Base-by-base conservation (phyloP, 371 early-diverging fungal species). In the Rhizopus sp. region DNA sequence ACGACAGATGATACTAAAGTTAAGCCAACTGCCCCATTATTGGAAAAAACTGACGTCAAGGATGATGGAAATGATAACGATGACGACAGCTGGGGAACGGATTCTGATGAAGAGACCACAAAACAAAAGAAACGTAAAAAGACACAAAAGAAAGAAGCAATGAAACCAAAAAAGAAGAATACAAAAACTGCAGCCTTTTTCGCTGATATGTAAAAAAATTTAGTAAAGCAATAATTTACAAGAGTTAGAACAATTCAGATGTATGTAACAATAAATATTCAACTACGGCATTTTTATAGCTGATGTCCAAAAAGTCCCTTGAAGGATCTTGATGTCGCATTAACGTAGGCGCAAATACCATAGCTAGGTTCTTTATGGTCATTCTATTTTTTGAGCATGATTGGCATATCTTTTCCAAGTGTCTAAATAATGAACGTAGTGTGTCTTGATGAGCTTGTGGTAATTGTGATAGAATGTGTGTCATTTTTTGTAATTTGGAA, bases 311-410 rank as follows among this genome's bases (percentile, higher is more conserved):
- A 62, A 95, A 80, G 62, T 95, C 96, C 33, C 77, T 66, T 12
- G 78, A 72, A 12, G 85, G 74, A 50, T 90, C 80, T 13, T 72
- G 80, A 62, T 88, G 85, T 7, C 90, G 84, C 77, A 96, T 73
- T 13, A 96, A 69, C 4, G 93, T 94, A 0, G 96, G 97, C 0
- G 93, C 96, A 82, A 96, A 94, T 42, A 96, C 95, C 13, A 96
- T 91, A 3, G 93, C 89, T 33, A 96, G 67, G 52, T 96, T 96
- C 62, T 90, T 88, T 32, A 90, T 70, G 3, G 84, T 85, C 97
- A 96, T 96, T 57, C 89, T 70, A 67, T 95, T 96, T 15, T 77
- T 70, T 42, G 67, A 60, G 16, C 76, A 72, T 37, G 72, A 61
- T 35, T 78, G 57, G 17, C 77, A 76, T 0, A 94, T 86, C 17